Percentiles rank a stretch among this genome's conserved stretches.
Evolutionary conservation across 768 basidiomycete species (phyloP).

Genomic region (Suillus placidus): DNA sequence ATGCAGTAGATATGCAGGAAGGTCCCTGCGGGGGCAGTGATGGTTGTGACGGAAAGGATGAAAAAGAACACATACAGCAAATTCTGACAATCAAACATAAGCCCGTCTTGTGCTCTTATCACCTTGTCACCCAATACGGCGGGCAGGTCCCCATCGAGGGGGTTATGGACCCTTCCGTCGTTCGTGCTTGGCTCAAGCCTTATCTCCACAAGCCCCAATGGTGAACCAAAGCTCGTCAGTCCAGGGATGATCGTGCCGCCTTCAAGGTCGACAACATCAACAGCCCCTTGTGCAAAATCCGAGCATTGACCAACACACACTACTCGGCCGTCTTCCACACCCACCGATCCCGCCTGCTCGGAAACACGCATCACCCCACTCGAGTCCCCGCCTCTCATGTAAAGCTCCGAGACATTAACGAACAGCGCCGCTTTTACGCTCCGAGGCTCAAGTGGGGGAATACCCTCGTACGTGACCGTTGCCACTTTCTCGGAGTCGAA

Average conservation of each 20-base stretch:
- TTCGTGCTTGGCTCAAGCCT: conserved; percentile 65
- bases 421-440: conserved; percentile 52
- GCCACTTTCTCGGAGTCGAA: conserved; percentile 69
- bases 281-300: conserved; percentile 17
- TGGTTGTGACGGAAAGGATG: conserved; percentile 49
- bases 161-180: conserved; percentile 66
- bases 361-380: conserved; percentile 30
- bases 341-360: conserved; percentile 31
- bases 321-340: conserved; percentile 54
- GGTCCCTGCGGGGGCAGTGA: conserved; percentile 47
- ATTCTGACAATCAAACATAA: conserved; percentile 69
- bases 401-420: conserved; percentile 60
- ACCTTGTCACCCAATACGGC: conserved; percentile 54
- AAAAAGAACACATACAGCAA: conserved; percentile 56
- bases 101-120: conserved; percentile 72
- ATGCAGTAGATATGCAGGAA: conserved; percentile 64
- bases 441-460: conserved; percentile 64
- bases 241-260: conserved; percentile 74
- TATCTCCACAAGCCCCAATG: conserved; percentile 73
- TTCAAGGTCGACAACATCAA: conserved; percentile 57
- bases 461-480: conserved; percentile 67
- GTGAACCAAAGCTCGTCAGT: conserved; percentile 70
- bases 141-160: conserved; percentile 48
- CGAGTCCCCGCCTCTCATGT: conserved; percentile 32
- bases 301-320: conserved; percentile 48